Evolutionary conservation across 2,329 filamentous ascomycete genomes (phyloP).

Genomic region (Chrysoporthe puriensis): DNA sequence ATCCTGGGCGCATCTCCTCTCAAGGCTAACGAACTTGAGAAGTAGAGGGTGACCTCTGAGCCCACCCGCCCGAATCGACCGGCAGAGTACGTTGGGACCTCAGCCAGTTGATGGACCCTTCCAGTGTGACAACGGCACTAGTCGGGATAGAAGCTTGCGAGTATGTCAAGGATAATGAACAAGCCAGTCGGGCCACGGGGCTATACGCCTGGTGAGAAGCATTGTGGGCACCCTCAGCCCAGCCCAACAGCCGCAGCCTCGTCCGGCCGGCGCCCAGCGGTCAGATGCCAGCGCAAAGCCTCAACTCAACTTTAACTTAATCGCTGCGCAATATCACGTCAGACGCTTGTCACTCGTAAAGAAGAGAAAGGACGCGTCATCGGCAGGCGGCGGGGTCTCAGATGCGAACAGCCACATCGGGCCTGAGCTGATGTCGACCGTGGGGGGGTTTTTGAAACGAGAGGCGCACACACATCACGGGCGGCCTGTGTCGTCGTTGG

Average conservation of each 20-base stretch:
- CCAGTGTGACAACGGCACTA: not conserved
- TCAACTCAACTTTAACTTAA: constrained; percentile 6
- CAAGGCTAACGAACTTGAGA: constrained; percentile 7
- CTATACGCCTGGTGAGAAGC: not conserved
- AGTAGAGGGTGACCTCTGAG: not conserved
- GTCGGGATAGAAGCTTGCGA: not conserved
- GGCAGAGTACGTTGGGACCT: constrained; percentile 1
- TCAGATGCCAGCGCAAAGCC: not conserved
- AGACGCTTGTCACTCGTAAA: not conserved
- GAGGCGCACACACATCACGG: not conserved
- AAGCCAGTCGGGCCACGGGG: too few species aligned
- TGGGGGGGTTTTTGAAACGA: not conserved
- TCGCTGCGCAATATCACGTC: constrained; percentile 8
- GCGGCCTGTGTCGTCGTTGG: not conserved
- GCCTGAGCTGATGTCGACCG: constrained; percentile 5
- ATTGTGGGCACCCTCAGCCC: not conserved
- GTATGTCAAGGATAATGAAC: too few species aligned
- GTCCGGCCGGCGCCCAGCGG: not conserved
- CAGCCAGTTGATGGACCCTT: not conserved
- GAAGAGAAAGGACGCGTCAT: constrained; percentile 32
- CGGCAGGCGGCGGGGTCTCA: constrained; percentile 28
- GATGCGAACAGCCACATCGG: constrained; percentile 4
- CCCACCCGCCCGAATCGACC: constrained; percentile 11
- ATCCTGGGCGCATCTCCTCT: not conserved
- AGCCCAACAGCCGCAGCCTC: not conserved